These are phyloP conservation scores for Prinsepia uniflora DNA, from an alignment of 306 rosid species.

Conservation along the genomic window DNA sequence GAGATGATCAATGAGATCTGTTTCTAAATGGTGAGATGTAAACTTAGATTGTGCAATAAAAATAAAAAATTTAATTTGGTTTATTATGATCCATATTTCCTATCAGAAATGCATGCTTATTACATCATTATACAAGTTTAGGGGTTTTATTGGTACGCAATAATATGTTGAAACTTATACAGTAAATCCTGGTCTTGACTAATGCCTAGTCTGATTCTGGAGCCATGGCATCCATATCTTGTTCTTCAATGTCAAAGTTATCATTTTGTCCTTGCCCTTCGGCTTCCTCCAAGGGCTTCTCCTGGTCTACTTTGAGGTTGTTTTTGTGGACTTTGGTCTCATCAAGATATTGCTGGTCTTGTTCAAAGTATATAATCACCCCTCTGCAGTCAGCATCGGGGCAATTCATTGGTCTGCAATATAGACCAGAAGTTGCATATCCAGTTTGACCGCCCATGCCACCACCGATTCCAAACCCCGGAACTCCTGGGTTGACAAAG, in stretches of 20 bases:
- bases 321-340: neutral
- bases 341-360: neutral
- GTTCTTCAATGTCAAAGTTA: neutral
- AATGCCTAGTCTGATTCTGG: neutral
- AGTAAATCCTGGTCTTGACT: neutral
- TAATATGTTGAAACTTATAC: too few relatives aligned
- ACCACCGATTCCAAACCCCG: neutral
- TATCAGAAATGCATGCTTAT: neutral
- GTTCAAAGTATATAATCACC: neutral
- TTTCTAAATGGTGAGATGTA: neutral
- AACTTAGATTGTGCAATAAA: neutral
- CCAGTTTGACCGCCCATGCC: neutral
- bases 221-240: neutral
- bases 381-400: slow-evolving; percentile 12
- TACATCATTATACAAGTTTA: neutral
- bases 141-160: neutral
- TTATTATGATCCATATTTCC: neutral
- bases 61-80: neutral
- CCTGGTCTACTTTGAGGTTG: neutral
- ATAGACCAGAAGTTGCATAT: neutral
- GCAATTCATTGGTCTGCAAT: slow-evolving; percentile 22
- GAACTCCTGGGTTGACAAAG: neutral
- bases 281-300: neutral
- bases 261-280: neutral
- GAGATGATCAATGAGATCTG: neutral